These are phyloP conservation scores for Termitomyces sp. DNA, from an alignment of 768 basidiomycete species.

Conservation along the genomic window DNA sequence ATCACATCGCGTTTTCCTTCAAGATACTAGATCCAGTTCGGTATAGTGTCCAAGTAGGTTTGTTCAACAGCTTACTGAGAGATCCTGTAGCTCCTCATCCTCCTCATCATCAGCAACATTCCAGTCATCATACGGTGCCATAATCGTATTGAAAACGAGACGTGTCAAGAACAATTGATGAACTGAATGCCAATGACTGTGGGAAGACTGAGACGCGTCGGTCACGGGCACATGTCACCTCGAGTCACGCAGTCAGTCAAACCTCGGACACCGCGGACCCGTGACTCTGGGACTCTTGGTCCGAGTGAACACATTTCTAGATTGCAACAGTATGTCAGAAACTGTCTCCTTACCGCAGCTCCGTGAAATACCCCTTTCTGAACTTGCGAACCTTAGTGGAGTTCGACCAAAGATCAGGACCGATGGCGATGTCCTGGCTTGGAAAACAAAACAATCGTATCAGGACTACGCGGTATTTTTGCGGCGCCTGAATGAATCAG, in stretches of 20 bases:
- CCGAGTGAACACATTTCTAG: background rate
- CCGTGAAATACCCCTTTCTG: slow-evolving; percentile 21
- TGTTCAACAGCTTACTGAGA: slow-evolving; percentile 37
- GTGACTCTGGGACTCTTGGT: background rate
- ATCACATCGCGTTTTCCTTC: slow-evolving; percentile 82
- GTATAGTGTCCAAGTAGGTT: background rate
- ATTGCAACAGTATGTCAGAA: slow-evolving; percentile 4
- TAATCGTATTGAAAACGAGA: background rate
- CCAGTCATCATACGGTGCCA: slow-evolving; percentile 79
- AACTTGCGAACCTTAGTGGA: slow-evolving; percentile 6
- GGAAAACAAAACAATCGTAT: slow-evolving; percentile 70
- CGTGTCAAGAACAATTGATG: background rate
- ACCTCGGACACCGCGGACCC: background rate
- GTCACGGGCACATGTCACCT: slow-evolving; percentile 8
- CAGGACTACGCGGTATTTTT: slow-evolving; percentile 71
- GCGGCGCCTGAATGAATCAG: slow-evolving; percentile 68
- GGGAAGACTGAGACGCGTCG: slow-evolving; percentile 7
- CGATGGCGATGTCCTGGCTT: slow-evolving; percentile 69
- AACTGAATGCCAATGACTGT: background rate
- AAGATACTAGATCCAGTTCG: slow-evolving; percentile 38
- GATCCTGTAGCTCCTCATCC: slow-evolving; percentile 75
- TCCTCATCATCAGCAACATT: slow-evolving; percentile 75
- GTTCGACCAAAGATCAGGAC: slow-evolving; percentile 57
- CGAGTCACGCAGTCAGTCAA: slow-evolving; percentile 6
- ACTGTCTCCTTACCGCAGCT: slow-evolving; percentile 12